Percentiles rank a stretch among this genome's conserved stretches.
Evolutionary conservation across 2,329 filamentous ascomycete species (phyloP).

Genomic region (Alternaria arbusti): DNA sequence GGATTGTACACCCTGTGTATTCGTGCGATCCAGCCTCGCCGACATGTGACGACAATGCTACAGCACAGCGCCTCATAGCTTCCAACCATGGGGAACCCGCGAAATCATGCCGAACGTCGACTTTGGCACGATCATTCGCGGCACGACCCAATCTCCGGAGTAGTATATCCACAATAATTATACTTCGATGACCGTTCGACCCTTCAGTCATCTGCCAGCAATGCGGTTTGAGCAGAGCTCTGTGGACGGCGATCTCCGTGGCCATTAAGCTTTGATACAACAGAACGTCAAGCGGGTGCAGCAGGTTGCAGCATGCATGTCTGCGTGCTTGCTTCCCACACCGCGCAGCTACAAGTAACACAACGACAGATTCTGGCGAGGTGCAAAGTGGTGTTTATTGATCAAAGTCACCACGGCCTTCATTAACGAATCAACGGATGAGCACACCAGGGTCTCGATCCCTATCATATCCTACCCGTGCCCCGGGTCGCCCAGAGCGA

Average conservation of each 20-base stretch:
- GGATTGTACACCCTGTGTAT: constrained; percentile 2
- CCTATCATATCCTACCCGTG: background rate
- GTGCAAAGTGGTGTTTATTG: background rate
- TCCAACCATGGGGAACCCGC: background rate
- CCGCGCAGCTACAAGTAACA: constrained; percentile 5
- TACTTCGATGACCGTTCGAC: background rate
- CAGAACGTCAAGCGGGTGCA: background rate
- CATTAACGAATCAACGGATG: background rate
- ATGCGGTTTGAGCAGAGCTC: background rate
- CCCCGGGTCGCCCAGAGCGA: background rate
- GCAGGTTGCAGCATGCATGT: constrained; percentile 20
- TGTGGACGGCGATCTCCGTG: background rate
- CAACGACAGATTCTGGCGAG: constrained; percentile 5
- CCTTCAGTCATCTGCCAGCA: background rate
- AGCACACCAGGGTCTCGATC: background rate
- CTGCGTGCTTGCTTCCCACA: constrained; percentile 12
- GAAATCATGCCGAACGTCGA: background rate
- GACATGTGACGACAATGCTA: background rate
- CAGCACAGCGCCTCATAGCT: background rate
- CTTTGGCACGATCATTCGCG: background rate
- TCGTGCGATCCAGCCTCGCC: background rate
- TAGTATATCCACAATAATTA: background rate
- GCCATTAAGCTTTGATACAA: background rate
- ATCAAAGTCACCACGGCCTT: constrained; percentile 8
- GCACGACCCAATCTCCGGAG: background rate